Percentiles rank a stretch among this genome's conserved stretches.
phyloP scores from a whole-genome alignment of 2,329 filamentous ascomycete genomes.

The Aspergillus pseudoterreus region DNA sequence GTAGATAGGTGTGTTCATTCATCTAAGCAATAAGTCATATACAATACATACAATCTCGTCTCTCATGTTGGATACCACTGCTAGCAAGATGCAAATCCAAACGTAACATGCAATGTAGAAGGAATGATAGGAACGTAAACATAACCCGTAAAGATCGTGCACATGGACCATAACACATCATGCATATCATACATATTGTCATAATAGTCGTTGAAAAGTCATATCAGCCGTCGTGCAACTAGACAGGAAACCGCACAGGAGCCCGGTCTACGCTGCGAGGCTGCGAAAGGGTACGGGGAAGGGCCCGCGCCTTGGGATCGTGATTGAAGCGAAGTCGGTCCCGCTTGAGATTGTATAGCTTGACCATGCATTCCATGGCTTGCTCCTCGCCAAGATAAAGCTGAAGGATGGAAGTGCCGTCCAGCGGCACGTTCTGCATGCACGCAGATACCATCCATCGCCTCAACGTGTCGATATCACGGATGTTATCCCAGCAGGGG shows the following conservation, averaged over 20 bases:
- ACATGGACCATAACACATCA: not conserved
- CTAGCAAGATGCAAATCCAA: not conserved
- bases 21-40: too few species aligned
- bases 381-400: conserved; percentile 15
- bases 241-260: conserved; percentile 17
- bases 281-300: conserved; percentile 17
- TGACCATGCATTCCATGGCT: conserved; percentile 17
- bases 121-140: not conserved
- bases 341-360: conserved; percentile 17
- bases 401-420: conserved; percentile 4
- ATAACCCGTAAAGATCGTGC: too few species aligned
- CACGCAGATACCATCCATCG: conserved; percentile 17
- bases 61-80: not conserved
- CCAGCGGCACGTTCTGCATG: conserved; percentile 13
- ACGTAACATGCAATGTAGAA: not conserved
- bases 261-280: conserved; percentile 12
- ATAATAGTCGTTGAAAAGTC: not conserved
- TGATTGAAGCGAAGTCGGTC: conserved; percentile 17
- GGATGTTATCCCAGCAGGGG: conserved; percentile 19
- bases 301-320: conserved; percentile 15
- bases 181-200: not conserved
- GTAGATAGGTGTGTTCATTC: not conserved
- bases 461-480: conserved; percentile 15
- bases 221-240: not conserved
- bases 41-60: too few species aligned